Percentiles rank a stretch among this genome's conserved stretches.
phyloP scores from a whole-genome alignment of 129 eudicot species.

The Flaveria brownii region DNA sequence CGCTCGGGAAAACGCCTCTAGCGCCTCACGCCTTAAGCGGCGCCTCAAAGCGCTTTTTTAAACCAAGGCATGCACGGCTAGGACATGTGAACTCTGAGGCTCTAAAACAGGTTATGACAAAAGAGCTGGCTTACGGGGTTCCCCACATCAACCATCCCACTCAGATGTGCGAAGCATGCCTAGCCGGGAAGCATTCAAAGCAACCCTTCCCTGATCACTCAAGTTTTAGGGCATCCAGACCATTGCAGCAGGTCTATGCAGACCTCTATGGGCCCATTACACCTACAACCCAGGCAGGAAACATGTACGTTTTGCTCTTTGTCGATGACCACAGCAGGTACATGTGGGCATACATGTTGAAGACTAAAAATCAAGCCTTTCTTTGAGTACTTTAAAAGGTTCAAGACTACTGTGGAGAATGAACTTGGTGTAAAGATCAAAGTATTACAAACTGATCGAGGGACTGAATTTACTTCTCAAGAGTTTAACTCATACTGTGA shows the following conservation, averaged over 20 bases:
- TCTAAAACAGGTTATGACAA: not conserved
- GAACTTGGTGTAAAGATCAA: too few species aligned
- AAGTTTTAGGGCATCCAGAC: too few species aligned
- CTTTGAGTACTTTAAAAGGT: too few species aligned
- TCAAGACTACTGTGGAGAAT: too few species aligned
- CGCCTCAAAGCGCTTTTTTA: too few species aligned
- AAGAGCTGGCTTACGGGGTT: not conserved
- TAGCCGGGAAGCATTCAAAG: not conserved
- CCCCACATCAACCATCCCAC: not conserved
- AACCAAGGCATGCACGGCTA: not conserved
- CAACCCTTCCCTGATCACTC: too few species aligned
- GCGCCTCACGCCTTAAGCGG: too few species aligned
- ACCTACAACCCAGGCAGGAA: not conserved
- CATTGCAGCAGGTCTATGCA: not conserved
- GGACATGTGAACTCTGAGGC: not conserved
- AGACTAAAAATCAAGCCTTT: too few species aligned
- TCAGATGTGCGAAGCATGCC: not conserved
- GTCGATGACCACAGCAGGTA: not conserved
- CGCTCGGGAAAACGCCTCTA: too few species aligned
- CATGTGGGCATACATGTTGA: not conserved
- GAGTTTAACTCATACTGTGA: too few species aligned
- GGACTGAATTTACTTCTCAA: too few species aligned
- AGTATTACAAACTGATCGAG: too few species aligned
- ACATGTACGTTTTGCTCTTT: not conserved
- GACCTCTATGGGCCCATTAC: not conserved